Percentiles rank a stretch among this genome's conserved stretches.
phyloP scores from a whole-genome alignment of 805 yeast genomes.

The Tetrapisispora iriomotensis region DNA sequence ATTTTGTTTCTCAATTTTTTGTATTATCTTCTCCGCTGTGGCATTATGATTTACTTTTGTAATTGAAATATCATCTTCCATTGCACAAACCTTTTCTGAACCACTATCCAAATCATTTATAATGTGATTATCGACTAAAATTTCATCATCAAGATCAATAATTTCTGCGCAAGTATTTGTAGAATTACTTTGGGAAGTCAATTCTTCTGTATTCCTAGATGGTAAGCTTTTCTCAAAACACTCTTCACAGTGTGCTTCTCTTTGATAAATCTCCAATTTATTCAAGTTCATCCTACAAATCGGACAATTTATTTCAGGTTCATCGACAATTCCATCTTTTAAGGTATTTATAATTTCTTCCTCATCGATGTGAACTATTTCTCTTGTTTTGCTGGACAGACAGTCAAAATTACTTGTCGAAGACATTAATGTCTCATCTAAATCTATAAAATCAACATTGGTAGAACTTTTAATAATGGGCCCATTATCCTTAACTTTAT shows the following conservation, averaged over 20 bases:
- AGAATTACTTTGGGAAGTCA: too few relatives aligned
- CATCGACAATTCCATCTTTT: neutral
- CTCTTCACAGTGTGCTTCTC: conserved; percentile 46
- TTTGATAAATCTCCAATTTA: conserved; percentile 31
- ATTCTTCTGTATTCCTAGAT: too few relatives aligned
- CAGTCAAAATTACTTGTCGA: neutral
- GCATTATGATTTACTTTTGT: too few relatives aligned
- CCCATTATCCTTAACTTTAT: neutral
- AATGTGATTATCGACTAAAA: too few relatives aligned
- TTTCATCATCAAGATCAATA: too few relatives aligned
- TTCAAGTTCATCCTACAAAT: conserved; percentile 38
- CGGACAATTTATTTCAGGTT: conserved; percentile 36
- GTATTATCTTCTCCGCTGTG: too few relatives aligned
- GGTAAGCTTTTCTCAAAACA: conserved; percentile 32
- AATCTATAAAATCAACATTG: conserved; percentile 6
- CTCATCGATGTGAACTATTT: too few relatives aligned
- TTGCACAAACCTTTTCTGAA: too few relatives aligned
- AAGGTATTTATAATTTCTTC: neutral
- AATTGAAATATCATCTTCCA: neutral
- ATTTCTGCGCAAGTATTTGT: too few relatives aligned
- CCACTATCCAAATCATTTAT: too few relatives aligned
- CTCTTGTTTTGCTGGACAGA: too few relatives aligned
- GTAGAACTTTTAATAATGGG: conserved; percentile 2
- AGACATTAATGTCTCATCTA: neutral
- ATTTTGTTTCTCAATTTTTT: too few relatives aligned